Evolutionary conservation across 768 basidiomycete genomes (phyloP).

Genomic region (Rhizopogon vulgaris): DNA sequence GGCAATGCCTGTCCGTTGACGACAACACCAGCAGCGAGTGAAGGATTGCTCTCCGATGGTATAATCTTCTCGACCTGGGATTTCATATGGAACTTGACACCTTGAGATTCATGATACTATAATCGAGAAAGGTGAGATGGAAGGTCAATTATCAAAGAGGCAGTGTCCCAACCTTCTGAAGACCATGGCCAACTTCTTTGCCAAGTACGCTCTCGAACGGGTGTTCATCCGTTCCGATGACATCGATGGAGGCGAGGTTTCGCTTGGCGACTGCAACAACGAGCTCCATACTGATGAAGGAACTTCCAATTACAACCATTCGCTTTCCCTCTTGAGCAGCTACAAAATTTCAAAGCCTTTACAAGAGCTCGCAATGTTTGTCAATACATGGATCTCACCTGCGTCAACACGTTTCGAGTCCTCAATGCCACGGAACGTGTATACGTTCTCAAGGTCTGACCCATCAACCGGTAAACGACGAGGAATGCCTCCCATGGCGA

Average conservation of each 20-base stretch:
- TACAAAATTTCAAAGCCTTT: slow-evolving; percentile 15
- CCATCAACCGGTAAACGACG: slow-evolving; percentile 75
- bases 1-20: slow-evolving; percentile 59
- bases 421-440: slow-evolving; percentile 62
- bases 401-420: slow-evolving; percentile 69
- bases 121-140: background rate
- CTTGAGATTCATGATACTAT: slow-evolving; percentile 75
- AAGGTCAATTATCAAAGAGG: background rate
- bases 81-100: slow-evolving; percentile 80
- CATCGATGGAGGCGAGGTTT: slow-evolving; percentile 74
- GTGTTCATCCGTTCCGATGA: slow-evolving; percentile 75
- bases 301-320: slow-evolving; percentile 79
- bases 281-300: slow-evolving; percentile 93
- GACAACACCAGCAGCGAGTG: slow-evolving; percentile 56
- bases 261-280: slow-evolving; percentile 68
- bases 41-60: slow-evolving; percentile 44
- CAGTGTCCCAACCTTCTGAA: slow-evolving; percentile 56
- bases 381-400: slow-evolving; percentile 34
- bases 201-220: slow-evolving; percentile 85
- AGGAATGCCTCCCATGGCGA: slow-evolving; percentile 73
- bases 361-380: background rate
- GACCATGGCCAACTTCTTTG: slow-evolving; percentile 66
- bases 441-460: slow-evolving; percentile 67
- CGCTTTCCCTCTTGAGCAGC: slow-evolving; percentile 68
- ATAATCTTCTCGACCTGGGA: slow-evolving; percentile 63